A percentile compares a stretch with the other conserved stretches of the same genome.
phyloP scores from a whole-genome alignment of 805 yeast species.

The Hemisphaericaspora nanyangensis region DNA sequence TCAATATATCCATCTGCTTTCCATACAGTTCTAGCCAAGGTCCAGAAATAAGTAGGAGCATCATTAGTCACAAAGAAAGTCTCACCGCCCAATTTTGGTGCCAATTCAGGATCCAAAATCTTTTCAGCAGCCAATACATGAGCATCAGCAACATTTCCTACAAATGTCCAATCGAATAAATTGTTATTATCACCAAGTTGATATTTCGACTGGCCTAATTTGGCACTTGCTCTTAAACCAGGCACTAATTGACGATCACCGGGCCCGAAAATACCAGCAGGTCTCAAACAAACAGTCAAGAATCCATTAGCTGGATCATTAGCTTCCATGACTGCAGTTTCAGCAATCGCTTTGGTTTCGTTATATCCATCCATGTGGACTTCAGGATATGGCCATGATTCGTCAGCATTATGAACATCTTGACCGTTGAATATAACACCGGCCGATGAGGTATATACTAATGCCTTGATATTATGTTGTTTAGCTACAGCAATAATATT shows the following conservation, averaged over 20 bases:
- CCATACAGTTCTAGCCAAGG: conserved; percentile 95
- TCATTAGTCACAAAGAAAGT: conserved; percentile 90
- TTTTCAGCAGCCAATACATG: conserved; percentile 90
- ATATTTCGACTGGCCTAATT: conserved; percentile 80
- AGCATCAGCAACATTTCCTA: conserved; percentile 97
- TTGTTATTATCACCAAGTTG: conserved; percentile 95
- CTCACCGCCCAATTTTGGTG: conserved; percentile 68
- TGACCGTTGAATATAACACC: conserved; percentile 97
- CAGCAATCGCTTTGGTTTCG: conserved; percentile 91
- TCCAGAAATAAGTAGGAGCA: conserved; percentile 94
- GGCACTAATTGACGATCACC: conserved; percentile 98
- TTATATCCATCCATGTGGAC: conserved; percentile 96
- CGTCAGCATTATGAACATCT: conserved; percentile 88
- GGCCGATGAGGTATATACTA: conserved; percentile 95
- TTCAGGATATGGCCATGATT: conserved; percentile 87
- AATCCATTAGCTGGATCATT: conserved; percentile 46
- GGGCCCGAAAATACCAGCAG: conserved; percentile 98
- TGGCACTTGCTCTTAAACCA: conserved; percentile 79
- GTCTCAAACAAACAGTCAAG: conserved; percentile 82
- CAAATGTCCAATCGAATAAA: conserved; percentile 94
- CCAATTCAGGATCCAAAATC: conserved; percentile 46
- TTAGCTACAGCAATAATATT: conserved; percentile 66
- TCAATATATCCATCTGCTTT: conserved; percentile 90
- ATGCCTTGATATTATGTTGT: conserved; percentile 49
- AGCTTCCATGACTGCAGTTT: conserved; percentile 71